Percentiles rank a stretch among this genome's conserved stretches.
Evolutionary conservation across 1,284 basidiomycete genomes (phyloP).

Genomic region (Rugosomyces carneus): DNA sequence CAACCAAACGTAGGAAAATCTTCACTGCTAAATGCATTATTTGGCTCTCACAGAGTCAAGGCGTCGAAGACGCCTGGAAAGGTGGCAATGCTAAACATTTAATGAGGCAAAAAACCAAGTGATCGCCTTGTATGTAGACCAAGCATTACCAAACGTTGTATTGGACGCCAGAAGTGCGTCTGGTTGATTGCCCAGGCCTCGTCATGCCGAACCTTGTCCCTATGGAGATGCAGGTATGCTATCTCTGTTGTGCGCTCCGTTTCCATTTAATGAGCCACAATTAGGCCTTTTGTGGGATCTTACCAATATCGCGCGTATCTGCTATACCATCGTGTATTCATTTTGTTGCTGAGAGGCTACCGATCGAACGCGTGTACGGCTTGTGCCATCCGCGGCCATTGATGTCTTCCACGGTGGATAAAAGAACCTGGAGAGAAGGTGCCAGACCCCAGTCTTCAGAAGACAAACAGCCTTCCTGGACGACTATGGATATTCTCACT

Average conservation of each 20-base stretch:
- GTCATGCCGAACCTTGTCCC: constrained; percentile 76
- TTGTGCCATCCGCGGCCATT: constrained; percentile 47
- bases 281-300: constrained; percentile 70
- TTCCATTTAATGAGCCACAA: background rate
- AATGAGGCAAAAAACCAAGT: background rate
- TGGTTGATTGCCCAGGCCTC: constrained; percentile 83
- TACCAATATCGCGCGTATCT: constrained; percentile 87
- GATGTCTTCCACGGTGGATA: constrained; percentile 43
- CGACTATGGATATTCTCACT: constrained; percentile 74
- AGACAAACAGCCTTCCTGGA: constrained; percentile 46
- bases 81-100: constrained; percentile 33
- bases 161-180: constrained; percentile 75
- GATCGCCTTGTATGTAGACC: constrained; percentile 50
- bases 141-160: constrained; percentile 93
- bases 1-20: constrained; percentile 96
- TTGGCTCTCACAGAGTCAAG: constrained; percentile 76
- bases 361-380: constrained; percentile 68
- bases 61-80: constrained; percentile 91
- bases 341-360: constrained; percentile 63
- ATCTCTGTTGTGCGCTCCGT: constrained; percentile 14
- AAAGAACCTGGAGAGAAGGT: constrained; percentile 64
- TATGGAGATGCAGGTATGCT: constrained; percentile 70
- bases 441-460: constrained; percentile 21
- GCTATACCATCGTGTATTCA: constrained; percentile 74
- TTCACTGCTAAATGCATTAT: constrained; percentile 84